These are phyloP conservation scores for Erodium texanum DNA, from an alignment of 441 rosid species.

Conservation along the genomic window DNA sequence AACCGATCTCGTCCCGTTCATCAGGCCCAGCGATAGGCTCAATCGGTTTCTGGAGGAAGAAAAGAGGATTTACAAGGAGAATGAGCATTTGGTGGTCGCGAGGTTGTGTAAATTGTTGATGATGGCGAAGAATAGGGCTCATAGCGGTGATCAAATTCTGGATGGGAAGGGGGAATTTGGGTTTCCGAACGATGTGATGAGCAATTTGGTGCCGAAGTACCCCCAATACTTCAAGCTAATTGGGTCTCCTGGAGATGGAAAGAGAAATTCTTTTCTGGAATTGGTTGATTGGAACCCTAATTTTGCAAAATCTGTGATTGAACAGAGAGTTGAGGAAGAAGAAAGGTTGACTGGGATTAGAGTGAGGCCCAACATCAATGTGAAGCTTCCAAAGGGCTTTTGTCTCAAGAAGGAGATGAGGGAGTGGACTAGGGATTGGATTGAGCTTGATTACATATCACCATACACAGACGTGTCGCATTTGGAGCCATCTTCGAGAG, in stretches of 20 bases:
- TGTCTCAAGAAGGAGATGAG: conserved; percentile 75
- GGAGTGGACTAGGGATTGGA: conserved; percentile 87
- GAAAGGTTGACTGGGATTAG: conserved; percentile 39
- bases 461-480: conserved; percentile 59
- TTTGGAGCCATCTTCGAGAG: conserved; percentile 55
- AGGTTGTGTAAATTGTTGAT: conserved; percentile 72
- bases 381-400: conserved; percentile 58
- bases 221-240: conserved; percentile 48
- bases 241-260: conserved; percentile 36
- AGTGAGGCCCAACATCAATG: conserved; percentile 52
- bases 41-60: conserved; percentile 56
- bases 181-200: conserved; percentile 64
- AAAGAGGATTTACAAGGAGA: conserved; percentile 31
- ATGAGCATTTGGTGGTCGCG: conserved; percentile 48
- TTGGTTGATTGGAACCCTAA: conserved; percentile 57
- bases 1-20: conserved; percentile 41
- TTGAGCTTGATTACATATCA: conserved; percentile 69
- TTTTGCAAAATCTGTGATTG: conserved; percentile 47
- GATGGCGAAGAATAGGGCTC: conserved; percentile 60
- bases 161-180: conserved; percentile 81
- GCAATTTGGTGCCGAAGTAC: conserved; percentile 45
- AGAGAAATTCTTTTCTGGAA: conserved; percentile 48
- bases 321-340: conserved; percentile 55
- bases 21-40: conserved; percentile 47
- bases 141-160: conserved; percentile 53